These are phyloP conservation scores for Fusarium haematococcum DNA, from an alignment of 2,329 filamentous ascomycete genomes.

Conservation along the genomic window DNA sequence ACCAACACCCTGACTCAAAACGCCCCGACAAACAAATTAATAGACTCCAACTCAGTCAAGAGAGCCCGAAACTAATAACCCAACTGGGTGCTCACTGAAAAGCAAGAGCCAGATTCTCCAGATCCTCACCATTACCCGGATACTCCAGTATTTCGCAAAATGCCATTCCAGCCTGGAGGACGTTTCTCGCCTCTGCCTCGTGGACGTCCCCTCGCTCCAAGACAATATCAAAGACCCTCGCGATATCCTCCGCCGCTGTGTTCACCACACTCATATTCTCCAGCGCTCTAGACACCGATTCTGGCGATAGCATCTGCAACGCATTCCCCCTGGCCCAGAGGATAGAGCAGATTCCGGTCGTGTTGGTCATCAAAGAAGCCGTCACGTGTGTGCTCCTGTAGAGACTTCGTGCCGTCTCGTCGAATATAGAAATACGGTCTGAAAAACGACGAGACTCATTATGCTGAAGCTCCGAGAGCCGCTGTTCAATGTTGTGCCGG, in stretches of 20 bases:
- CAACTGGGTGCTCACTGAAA: not conserved
- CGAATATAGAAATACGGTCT: not conserved
- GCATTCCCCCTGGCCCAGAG: slow-evolving; percentile 4
- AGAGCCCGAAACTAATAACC: not conserved
- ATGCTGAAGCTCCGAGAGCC: not conserved
- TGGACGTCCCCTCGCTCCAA: not conserved
- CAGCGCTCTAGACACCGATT: not conserved
- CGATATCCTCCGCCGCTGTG: not conserved
- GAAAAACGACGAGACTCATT: not conserved
- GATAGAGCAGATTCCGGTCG: slow-evolving; percentile 11
- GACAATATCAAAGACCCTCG: not conserved
- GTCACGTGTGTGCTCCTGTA: not conserved
- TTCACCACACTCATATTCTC: not conserved
- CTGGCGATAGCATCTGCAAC: slow-evolving; percentile 1
- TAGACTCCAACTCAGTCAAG: not conserved
- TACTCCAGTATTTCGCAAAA: slow-evolving; percentile 5
- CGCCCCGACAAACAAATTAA: not conserved
- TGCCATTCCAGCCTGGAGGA: not conserved
- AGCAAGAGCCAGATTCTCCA: not conserved
- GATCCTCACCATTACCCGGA: not conserved
- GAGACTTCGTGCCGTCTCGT: not conserved
- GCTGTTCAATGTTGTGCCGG: not conserved
- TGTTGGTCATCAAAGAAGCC: slow-evolving; percentile 6
- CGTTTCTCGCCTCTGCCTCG: not conserved
- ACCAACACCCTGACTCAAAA: not conserved